Percentiles rank a stretch among this genome's conserved stretches.
Conservation (phyloP, 176 grass and related monocot species). For the Ensete glaucum region DNA sequence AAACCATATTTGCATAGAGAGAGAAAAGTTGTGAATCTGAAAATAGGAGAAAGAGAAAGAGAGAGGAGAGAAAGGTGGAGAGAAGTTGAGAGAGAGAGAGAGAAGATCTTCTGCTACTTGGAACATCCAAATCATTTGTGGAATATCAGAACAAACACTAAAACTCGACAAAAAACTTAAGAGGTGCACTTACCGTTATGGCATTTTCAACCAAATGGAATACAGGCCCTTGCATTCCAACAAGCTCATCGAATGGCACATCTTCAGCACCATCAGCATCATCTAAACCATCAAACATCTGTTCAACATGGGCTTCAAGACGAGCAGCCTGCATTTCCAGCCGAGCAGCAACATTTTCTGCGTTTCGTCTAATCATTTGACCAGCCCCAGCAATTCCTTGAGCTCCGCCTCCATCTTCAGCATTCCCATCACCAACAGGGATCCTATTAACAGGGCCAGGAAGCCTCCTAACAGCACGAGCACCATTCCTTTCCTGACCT, state of each 20-base stretch:
- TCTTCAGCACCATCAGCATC: constrained; percentile 97
- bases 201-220: constrained; percentile 99
- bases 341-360: constrained; percentile 94
- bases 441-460: constrained; percentile 66
- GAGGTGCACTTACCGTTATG: constrained; percentile 59
- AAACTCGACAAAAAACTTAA: not conserved
- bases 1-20: not conserved
- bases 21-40: no score
- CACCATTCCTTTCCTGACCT: constrained; percentile 77
- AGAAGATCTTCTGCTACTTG: no score
- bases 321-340: constrained; percentile 56
- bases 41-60: no score
- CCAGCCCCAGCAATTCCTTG: constrained; percentile 71
- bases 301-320: constrained; percentile 96
- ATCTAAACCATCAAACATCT: constrained; percentile 98
- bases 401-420: constrained; percentile 57
- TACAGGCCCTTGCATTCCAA: constrained; percentile 98
- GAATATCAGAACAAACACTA: not conserved
- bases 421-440: constrained; percentile 50
- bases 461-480: constrained; percentile 84
- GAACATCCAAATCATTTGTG: no score
- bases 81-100: no score
- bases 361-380: constrained; percentile 87
- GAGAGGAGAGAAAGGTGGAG: no score
- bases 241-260: constrained; percentile 95